Evolutionary conservation across 345 rosid species (phyloP).

Genomic region (Citrus mangshanensis): DNA sequence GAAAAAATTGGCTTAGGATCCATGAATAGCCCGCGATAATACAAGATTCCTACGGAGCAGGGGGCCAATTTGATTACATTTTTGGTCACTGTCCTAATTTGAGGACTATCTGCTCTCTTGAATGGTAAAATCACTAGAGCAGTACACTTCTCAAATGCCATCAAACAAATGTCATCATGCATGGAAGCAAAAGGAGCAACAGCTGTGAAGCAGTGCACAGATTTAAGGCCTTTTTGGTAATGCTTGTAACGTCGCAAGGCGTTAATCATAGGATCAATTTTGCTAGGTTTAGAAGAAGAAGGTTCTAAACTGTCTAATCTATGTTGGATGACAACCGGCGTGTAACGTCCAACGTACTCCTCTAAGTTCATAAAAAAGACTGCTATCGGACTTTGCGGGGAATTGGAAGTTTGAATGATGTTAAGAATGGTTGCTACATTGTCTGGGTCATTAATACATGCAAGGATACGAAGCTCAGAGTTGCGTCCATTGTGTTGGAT

Average conservation of each 20-base stretch:
- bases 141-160: constrained; percentile 32
- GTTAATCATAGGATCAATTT: neutral
- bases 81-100: constrained; percentile 14
- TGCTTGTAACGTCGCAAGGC: constrained; percentile 10
- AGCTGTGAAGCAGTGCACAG: constrained; percentile 36
- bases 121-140: constrained; percentile 34
- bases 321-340: constrained; percentile 13
- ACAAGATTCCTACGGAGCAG: constrained; percentile 32
- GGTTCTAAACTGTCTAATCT: neutral
- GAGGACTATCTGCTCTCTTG: constrained; percentile 11
- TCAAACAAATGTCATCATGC: constrained; percentile 42
- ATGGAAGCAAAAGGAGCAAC: constrained; percentile 34
- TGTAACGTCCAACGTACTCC: constrained; percentile 15
- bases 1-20: neutral
- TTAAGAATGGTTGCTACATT: constrained; percentile 27
- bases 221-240: constrained; percentile 15
- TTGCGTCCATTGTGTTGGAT: constrained; percentile 22
- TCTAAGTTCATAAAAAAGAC: constrained; percentile 35
- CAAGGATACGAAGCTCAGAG: constrained; percentile 33
- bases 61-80: constrained; percentile 29
- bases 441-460: constrained; percentile 38
- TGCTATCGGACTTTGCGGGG: constrained; percentile 26
- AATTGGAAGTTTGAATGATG: constrained; percentile 31
- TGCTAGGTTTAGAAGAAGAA: neutral
- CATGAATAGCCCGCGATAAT: constrained; percentile 22